Base-by-base conservation (phyloP, 768 basidiomycete species). In the Hirschioporus abietinus region DNA sequence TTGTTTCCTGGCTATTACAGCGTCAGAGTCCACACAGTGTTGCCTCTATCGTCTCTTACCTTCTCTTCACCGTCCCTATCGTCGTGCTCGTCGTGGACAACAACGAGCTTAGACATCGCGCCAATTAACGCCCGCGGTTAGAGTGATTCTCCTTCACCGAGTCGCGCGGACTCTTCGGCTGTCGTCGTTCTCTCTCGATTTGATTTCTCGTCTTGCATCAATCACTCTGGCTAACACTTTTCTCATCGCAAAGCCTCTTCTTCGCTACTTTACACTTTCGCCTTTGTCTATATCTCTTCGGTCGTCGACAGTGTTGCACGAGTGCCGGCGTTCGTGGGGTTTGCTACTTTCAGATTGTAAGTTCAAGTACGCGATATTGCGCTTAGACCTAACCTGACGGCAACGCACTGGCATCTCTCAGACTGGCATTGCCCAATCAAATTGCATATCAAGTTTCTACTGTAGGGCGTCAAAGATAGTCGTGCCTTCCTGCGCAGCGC, bases 331-430 rank as follows among this genome's bases (percentile, higher is more conserved):
- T 30, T 30, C 42, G 15, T 20, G 42, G 42, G 42, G 42, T 52
- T 52, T 15, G 42, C 42, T 52, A 15, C 42, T 52, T 52, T 52
- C 42, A 15, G 42, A 52, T 52, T 52, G 42, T 52, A 52, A 3
- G 42, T 52, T 52, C 42, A 52, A 52, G 42, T 52, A 52, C 42
- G 42, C 42, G 42, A 52, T 52, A 52, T 52, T 52, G 42, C 42
- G 20, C 42, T 52, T 20, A 52, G 42, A 20, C 42, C 42, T 6
- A 52, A 52, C 15, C 42, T 52, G 42, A 52, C 42, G 42, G 42
- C 42, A 52, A 52, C 42, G 42, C 42, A n/a, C n/a, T n/a, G n/a
- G n/a, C n/a, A 10, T 52, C 42, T 20, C 42, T 52, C 42, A 52
- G 42, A 20, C 42, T 52, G 12, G 42, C 42, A 52, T 52, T 52